Conservation (phyloP, 202 grass and related monocot species). For the Carex arenaria region DNA sequence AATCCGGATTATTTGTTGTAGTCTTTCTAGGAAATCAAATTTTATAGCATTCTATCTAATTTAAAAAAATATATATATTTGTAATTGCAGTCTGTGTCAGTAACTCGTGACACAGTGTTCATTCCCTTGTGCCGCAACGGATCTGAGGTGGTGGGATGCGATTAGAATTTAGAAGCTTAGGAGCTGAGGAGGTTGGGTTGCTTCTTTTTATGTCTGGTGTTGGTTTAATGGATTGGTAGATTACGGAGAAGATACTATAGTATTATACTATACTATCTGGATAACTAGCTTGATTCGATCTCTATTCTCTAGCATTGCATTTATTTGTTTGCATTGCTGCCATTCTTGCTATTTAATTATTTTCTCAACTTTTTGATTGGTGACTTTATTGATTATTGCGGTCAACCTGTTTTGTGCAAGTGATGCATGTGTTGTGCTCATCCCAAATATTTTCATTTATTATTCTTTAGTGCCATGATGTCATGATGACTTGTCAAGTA, state of each 20-base stretch:
- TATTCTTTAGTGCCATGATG: not conserved
- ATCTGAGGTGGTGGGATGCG: not conserved
- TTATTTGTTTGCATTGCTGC: not conserved
- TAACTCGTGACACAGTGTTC: not conserved
- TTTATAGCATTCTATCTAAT: too few species aligned
- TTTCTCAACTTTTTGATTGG: not conserved
- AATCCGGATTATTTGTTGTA: too few species aligned
- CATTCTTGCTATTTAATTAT: not conserved
- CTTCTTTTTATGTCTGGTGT: slow-evolving; percentile 9
- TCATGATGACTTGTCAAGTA: not conserved
- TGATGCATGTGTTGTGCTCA: slow-evolving; percentile 12
- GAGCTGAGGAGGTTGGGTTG: too few species aligned
- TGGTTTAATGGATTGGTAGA: slow-evolving; percentile 17
- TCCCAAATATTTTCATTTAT: not conserved
- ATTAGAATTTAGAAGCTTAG: not conserved
- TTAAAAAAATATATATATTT: too few species aligned
- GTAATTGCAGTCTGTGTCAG: not conserved
- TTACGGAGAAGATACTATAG: not conserved
- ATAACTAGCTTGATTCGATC: not conserved
- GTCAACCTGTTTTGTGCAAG: not conserved
- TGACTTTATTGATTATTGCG: not conserved
- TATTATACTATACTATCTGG: not conserved
- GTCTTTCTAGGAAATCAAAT: too few species aligned
- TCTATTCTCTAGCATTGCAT: not conserved
- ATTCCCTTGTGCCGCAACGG: not conserved